Base-by-base conservation (phyloP, 139 green algal genomes). In the Pseudopediastrum boryanum region DNA sequence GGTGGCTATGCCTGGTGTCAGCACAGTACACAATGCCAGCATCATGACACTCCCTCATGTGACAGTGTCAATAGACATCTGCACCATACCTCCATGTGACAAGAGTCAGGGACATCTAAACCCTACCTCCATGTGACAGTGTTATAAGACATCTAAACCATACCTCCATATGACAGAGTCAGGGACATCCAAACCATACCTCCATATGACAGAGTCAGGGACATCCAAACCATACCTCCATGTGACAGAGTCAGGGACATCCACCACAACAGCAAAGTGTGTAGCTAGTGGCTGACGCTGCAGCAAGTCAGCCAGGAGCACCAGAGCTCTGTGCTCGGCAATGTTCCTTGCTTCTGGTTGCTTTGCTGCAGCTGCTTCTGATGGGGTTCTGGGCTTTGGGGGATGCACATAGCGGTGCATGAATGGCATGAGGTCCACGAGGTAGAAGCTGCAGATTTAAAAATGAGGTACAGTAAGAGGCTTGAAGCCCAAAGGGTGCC, bases 181-280 rank as follows among this genome's bases (percentile, higher is more conserved):
- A 21, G 9, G 29, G 29, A 27, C 33, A 46, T 19, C 61, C 29
- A 21, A 3, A 23, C 9, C 10, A 9, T 27, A 3, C 29, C 41
- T 23, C 6, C n/a, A 23, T 63, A 10, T 63, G 3, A 16, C n/a
- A 27, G 23, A 42, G 10, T 12, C 12, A 9, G 9, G 8, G 27
- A 21, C 48, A 39, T 3, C 7, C 35, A 54, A 29, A 2, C 29
- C 73, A 2, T 39, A 78, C 84, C 88, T 83, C 72, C 90, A 94
- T 27, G 64, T 94, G 52, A n/a, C n/a, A n/a, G 90, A 87, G 21
- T 85, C 90, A 21, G 67, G 67, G 2, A 83, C 81, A 62, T 94
- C 90, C 38, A 94, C 84, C 25, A 93, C 90, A 0, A 91, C 85
- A 2, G 90, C 89, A 58, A 94, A 71, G 77, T 94, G 90, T 2